Evolutionary conservation across 371 early-diverging fungal species (phyloP).

Genomic region (Haplosporangium sp.): DNA sequence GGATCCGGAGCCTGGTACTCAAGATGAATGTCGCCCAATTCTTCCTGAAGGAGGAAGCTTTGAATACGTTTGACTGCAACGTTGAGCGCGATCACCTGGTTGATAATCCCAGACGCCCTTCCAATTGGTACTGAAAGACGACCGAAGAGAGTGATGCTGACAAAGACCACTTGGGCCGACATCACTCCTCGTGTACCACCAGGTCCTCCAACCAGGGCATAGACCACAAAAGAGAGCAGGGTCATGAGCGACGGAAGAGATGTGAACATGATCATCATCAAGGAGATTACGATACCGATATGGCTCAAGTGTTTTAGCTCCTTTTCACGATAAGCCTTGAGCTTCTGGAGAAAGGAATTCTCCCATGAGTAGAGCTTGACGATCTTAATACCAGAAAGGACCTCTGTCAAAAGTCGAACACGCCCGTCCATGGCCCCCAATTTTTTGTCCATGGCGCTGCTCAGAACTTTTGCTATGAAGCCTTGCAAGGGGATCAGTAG

Average conservation of each 20-base stretch:
- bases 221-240: conserved; percentile 34
- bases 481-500: conserved; percentile 26
- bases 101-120: conserved; percentile 15
- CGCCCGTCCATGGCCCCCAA: conserved; percentile 65
- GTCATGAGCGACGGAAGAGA: conserved; percentile 43
- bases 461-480: conserved; percentile 16
- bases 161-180: conserved; percentile 47
- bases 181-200: conserved; percentile 42
- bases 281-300: conserved; percentile 10
- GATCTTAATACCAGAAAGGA: conserved; percentile 59
- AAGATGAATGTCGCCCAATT: conserved; percentile 58
- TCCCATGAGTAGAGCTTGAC: conserved; percentile 71
- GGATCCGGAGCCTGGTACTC: conserved; percentile 9
- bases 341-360: conserved; percentile 35
- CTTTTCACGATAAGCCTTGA: conserved; percentile 24
- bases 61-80: conserved; percentile 45
- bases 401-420: conserved; percentile 63
- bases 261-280: conserved; percentile 52
- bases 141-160: conserved; percentile 38
- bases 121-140: conserved; percentile 31
- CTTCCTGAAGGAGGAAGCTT: conserved; percentile 39
- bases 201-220: conserved; percentile 31
- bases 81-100: conserved; percentile 19
- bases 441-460: conserved; percentile 32
- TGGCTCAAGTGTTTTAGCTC: conserved; percentile 29